Percentiles rank a stretch among this genome's conserved stretches.
Conservation (phyloP, 768 basidiomycete genomes). For the Boletus tomentosulus region DNA sequence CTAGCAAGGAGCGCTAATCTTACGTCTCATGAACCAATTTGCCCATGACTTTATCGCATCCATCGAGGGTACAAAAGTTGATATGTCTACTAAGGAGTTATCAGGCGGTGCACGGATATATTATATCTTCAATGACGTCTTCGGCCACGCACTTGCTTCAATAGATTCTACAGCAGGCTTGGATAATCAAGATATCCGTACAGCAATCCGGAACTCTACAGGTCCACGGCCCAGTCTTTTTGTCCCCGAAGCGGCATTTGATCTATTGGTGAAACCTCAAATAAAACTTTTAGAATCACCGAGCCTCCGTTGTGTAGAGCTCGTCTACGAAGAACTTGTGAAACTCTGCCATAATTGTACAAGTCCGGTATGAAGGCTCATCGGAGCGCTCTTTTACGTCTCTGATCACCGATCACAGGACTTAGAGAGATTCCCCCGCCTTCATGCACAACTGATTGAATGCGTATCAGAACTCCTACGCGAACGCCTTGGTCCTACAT, state of each 20-base stretch:
- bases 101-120: constrained; percentile 98
- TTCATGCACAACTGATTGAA: constrained; percentile 93
- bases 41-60: constrained; percentile 95
- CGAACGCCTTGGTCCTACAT: constrained; percentile 93
- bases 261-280: constrained; percentile 95
- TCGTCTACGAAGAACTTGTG: constrained; percentile 98
- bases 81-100: constrained; percentile 96
- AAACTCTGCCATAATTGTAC: constrained; percentile 99
- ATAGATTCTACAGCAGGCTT: constrained; percentile 91
- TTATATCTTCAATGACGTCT: constrained; percentile 99
- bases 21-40: constrained; percentile 98
- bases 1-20: constrained; percentile 82
- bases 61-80: constrained; percentile 94
- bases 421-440: constrained; percentile 88
- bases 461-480: constrained; percentile 94
- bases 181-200: constrained; percentile 92
- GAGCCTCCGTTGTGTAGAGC: constrained; percentile 90
- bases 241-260: constrained; percentile 96
- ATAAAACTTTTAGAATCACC: constrained; percentile 95
- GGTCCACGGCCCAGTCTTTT: constrained; percentile 95
- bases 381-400: neutral
- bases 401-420: constrained; percentile 51
- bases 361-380: constrained; percentile 59
- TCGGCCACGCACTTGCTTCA: constrained; percentile 83
- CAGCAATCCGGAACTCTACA: constrained; percentile 97